Conservation (phyloP, 768 basidiomycete species). For the Piloderma croceum region DNA sequence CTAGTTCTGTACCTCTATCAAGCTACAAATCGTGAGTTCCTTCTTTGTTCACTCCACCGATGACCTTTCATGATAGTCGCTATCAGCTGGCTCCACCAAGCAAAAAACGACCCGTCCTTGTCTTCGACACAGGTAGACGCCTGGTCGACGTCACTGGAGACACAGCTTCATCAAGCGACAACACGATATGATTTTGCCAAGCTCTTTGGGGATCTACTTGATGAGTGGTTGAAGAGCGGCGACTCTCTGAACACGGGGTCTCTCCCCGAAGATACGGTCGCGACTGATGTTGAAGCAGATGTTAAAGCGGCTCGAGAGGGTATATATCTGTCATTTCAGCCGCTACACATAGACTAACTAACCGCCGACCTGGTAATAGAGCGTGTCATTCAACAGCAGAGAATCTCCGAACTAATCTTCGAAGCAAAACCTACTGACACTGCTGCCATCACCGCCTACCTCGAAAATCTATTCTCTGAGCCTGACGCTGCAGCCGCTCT, state of each 20-base stretch:
- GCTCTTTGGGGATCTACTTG: constrained; percentile 37
- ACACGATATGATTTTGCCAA: constrained; percentile 36
- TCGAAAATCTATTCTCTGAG: constrained; percentile 31
- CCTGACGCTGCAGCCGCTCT: constrained; percentile 28
- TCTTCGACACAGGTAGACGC: constrained; percentile 27
- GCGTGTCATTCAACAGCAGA: constrained; percentile 28
- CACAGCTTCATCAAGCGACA: constrained; percentile 32
- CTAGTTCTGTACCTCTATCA: too few relatives aligned
- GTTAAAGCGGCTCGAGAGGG: constrained; percentile 32
- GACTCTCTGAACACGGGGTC: constrained; percentile 26
- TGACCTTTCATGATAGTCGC: too few relatives aligned
- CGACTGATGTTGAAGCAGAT: constrained; percentile 7
- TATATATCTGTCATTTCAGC: too few relatives aligned
- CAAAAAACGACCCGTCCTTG: constrained; percentile 37
- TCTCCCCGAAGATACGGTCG: constrained; percentile 3
- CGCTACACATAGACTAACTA: too few relatives aligned
- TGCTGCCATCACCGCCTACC: constrained; percentile 27
- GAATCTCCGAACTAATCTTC: constrained; percentile 35
- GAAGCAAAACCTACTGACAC: constrained; percentile 30
- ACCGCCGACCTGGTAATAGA: too few relatives aligned
- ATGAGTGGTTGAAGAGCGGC: constrained; percentile 40
- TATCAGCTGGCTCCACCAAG: constrained; percentile 38
- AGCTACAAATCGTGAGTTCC: too few relatives aligned
- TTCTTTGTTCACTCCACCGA: too few relatives aligned
- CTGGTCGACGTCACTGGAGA: constrained; percentile 34